Evolutionary conservation across 2,329 filamentous ascomycete genomes (phyloP).

Genomic region (Thielaviopsis populi): DNA sequence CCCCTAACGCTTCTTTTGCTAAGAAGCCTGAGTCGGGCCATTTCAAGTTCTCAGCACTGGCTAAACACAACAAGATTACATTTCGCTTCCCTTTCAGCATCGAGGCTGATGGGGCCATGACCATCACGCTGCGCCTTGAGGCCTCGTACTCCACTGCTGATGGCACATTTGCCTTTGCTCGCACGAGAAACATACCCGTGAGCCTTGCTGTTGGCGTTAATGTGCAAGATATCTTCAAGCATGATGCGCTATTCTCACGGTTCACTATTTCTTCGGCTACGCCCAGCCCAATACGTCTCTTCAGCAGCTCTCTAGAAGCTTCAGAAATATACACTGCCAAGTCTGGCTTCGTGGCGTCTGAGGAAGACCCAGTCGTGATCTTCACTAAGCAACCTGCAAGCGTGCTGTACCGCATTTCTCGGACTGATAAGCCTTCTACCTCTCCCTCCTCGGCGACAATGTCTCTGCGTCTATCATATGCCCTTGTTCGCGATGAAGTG

Average conservation of each 20-base stretch:
- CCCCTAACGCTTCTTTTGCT: conserved; percentile 27
- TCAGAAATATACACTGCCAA: conserved; percentile 55
- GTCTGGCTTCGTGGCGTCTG: conserved; percentile 35
- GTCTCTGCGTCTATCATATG: conserved; percentile 60
- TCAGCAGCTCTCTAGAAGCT: conserved; percentile 52
- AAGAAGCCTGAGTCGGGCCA: conserved; percentile 39
- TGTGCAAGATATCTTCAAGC: conserved; percentile 90
- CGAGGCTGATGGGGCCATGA: conserved; percentile 38
- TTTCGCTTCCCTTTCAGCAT: conserved; percentile 69
- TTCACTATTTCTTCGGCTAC: conserved; percentile 82
- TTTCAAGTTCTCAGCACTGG: conserved; percentile 36
- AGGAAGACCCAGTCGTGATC: conserved; percentile 43
- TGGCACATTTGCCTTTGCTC: conserved; percentile 47
- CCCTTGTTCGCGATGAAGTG: conserved; percentile 61
- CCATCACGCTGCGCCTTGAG: conserved; percentile 62
- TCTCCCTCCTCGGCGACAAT: conserved; percentile 30
- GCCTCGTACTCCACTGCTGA: conserved; percentile 54
- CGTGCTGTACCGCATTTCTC: conserved; percentile 62
- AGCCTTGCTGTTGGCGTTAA: conserved; percentile 81
- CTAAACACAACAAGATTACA: conserved; percentile 32
- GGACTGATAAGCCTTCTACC: conserved; percentile 27
- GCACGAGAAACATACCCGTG: conserved; percentile 48
- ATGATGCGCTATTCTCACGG: conserved; percentile 63
- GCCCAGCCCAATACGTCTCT: conserved; percentile 56
- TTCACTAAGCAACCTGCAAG: conserved; percentile 72